These are phyloP conservation scores for Aspergillus brunneoviolaceus DNA, from an alignment of 2,329 filamentous ascomycete genomes.

Conservation along the genomic window DNA sequence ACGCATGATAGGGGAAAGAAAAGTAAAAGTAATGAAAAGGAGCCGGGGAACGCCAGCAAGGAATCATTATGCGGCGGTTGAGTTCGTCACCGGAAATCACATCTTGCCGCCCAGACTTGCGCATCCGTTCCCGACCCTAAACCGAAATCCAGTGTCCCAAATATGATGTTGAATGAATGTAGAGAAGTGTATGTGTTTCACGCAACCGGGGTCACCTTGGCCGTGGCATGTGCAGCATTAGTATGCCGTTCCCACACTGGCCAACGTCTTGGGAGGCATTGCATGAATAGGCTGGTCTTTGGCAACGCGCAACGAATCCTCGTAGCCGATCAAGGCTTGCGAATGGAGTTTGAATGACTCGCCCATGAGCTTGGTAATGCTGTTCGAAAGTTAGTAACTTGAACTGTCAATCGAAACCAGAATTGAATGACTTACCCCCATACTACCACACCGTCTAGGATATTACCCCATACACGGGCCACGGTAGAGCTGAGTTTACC, in stretches of 20 bases:
- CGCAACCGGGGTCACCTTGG: not conserved
- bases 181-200: not conserved
- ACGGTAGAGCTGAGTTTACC: conserved; percentile 93
- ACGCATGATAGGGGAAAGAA: conserved; percentile 23
- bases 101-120: conserved; percentile 38
- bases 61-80: conserved; percentile 32
- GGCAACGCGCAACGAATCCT: conserved; percentile 58
- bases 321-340: conserved; percentile 90
- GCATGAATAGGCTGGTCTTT: conserved; percentile 45
- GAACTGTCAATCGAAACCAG: conserved; percentile 4
- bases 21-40: conserved; percentile 14
- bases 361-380: conserved; percentile 78
- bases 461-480: conserved; percentile 91
- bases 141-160: conserved; percentile 42
- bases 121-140: conserved; percentile 35
- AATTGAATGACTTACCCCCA: conserved; percentile 80
- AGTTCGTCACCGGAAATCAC: conserved; percentile 33
- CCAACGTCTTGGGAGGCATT: conserved; percentile 46
- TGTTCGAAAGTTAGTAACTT: conserved; percentile 46
- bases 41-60: conserved; percentile 33
- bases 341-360: conserved; percentile 97
- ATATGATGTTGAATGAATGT: conserved; percentile 32
- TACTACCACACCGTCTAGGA: conserved; percentile 97
- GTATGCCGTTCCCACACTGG: conserved; percentile 44
- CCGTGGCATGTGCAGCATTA: conserved; percentile 22